Conservation (phyloP, 768 basidiomycete genomes). For the Pleurotus pulmonarius region DNA sequence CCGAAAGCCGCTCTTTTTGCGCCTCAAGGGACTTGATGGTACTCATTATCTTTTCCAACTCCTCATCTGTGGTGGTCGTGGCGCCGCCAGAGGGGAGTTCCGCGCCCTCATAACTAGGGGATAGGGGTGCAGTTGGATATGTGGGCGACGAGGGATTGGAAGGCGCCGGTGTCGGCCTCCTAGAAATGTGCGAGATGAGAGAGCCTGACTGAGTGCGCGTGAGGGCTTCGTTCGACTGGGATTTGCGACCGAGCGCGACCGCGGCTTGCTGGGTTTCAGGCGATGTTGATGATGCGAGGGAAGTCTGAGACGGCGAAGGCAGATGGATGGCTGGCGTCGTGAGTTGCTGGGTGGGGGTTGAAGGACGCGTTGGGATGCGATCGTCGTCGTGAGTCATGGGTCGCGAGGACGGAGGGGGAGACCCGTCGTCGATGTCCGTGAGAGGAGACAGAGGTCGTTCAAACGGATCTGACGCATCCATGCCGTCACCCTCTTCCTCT, state of each 20-base stretch:
- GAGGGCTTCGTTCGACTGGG: constrained; percentile 13
- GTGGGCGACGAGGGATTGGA: constrained; percentile 23
- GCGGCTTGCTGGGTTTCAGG: neutral
- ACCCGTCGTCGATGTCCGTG: neutral
- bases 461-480: neutral
- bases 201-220: constrained; percentile 46
- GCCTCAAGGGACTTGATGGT: neutral
- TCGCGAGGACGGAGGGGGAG: neutral
- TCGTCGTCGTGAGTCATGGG: neutral
- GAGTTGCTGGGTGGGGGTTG: neutral
- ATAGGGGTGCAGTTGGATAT: neutral
- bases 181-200: constrained; percentile 40
- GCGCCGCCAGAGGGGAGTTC: neutral
- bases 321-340: neutral
- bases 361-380: neutral
- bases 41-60: neutral
- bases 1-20: neutral
- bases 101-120: neutral
- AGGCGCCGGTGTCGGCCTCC: constrained; percentile 49
- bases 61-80: neutral
- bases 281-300: neutral
- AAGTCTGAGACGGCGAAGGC: neutral
- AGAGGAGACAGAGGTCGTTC: constrained; percentile 1
- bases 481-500: neutral
- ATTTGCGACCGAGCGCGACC: neutral